Conservation (phyloP, 306 rosid species). For the Quercus agrifolia region DNA sequence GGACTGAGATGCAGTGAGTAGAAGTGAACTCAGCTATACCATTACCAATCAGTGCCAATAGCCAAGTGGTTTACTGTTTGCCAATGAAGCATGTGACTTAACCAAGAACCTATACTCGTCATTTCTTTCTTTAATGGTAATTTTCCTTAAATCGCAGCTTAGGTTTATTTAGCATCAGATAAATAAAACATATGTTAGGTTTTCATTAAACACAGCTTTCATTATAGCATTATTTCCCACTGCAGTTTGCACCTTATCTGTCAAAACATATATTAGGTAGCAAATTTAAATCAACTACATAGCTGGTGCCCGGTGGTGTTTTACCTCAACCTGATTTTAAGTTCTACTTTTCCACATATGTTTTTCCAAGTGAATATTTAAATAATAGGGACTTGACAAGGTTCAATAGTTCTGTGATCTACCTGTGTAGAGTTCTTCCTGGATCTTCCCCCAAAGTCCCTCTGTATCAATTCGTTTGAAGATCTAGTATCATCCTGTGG, state of each 20-base stretch:
- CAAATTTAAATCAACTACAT: not conserved
- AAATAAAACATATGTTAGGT: too few species aligned
- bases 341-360: constrained; percentile 3
- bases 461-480: constrained; percentile 38
- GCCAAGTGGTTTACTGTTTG: not conserved
- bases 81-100: not conserved
- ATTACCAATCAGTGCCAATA: not conserved
- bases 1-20: not conserved
- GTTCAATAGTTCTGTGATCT: constrained; percentile 24
- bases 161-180: too few species aligned
- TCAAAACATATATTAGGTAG: not conserved
- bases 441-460: constrained; percentile 27
- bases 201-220: too few species aligned
- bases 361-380: constrained; percentile 10
- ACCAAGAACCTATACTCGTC: not conserved
- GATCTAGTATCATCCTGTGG: constrained; percentile 33
- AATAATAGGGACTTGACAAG: constrained; percentile 9
- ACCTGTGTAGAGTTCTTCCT: constrained; percentile 64
- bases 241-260: not conserved
- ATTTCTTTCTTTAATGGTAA: too few species aligned
- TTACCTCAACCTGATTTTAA: not conserved
- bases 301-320: not conserved
- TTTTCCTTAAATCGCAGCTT: too few species aligned
- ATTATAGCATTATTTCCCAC: not conserved
- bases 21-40: not conserved